Conservation (phyloP, 331 rosid species). For the Cucumis variabilis region DNA sequence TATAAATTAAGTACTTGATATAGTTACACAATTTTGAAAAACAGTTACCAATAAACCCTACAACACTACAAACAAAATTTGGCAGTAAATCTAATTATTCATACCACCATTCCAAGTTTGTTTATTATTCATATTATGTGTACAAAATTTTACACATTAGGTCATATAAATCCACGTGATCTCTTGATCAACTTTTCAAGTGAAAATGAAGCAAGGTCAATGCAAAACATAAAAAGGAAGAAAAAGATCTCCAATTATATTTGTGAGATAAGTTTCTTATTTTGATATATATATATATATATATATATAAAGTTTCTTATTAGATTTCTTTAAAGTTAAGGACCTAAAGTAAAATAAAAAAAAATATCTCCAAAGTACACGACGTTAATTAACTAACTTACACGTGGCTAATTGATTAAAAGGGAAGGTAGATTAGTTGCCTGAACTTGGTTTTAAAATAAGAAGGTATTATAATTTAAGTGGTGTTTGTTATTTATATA, state of each 20-base stretch:
- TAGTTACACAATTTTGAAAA: background rate
- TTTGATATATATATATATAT: background rate
- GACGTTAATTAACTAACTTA: background rate
- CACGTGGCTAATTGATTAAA: background rate
- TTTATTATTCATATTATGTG: background rate
- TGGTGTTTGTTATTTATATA: too few relatives aligned
- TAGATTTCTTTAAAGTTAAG: too few relatives aligned
- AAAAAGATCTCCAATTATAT: background rate
- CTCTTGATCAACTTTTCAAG: background rate
- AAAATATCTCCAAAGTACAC: background rate
- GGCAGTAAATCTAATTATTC: background rate
- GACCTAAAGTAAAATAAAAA: background rate
- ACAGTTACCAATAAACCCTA: too few relatives aligned
- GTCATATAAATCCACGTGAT: background rate
- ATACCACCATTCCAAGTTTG: background rate
- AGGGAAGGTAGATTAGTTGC: background rate
- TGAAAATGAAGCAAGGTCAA: background rate
- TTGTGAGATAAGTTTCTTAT: background rate
- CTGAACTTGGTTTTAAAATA: slow-evolving; percentile 7
- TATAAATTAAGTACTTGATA: too few relatives aligned
- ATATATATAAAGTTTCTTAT: too few relatives aligned
- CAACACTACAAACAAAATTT: background rate
- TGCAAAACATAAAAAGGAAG: background rate
- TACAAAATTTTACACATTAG: background rate
- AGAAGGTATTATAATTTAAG: background rate